Conservation (phyloP, 148 eudicot species). For the Silene latifolia region DNA sequence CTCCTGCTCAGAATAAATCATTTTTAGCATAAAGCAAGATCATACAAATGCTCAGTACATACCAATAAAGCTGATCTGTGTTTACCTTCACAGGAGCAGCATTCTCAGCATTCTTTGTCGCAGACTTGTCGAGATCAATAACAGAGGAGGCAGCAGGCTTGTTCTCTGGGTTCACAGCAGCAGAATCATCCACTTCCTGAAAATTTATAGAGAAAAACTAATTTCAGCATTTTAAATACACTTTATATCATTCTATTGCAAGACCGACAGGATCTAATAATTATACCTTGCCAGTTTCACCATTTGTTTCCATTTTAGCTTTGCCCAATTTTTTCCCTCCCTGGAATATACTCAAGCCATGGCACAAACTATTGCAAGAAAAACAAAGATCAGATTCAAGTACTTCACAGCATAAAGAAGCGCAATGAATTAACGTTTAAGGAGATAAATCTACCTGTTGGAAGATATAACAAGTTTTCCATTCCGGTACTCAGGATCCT, state of each 20-base stretch:
- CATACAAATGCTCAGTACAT: background rate
- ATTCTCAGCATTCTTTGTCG: conserved; percentile 61
- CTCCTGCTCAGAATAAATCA: conserved; percentile 44
- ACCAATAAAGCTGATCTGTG: background rate
- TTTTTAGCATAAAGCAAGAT: conserved; percentile 9
- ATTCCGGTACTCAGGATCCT: conserved; percentile 78
- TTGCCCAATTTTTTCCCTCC: conserved; percentile 52
- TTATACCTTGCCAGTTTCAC: conserved; percentile 58
- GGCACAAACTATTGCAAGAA: conserved; percentile 59
- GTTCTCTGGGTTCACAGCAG: conserved; percentile 45
- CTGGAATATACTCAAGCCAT: conserved; percentile 81
- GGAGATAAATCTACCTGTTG: conserved; percentile 37
- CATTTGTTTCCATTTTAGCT: conserved; percentile 65
- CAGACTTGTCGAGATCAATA: conserved; percentile 57
- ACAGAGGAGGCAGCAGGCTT: conserved; percentile 39
- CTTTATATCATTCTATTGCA: background rate
- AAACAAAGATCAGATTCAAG: background rate
- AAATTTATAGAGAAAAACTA: background rate
- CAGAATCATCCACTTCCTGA: conserved; percentile 41
- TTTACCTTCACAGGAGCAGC: conserved; percentile 43
- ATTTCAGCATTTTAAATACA: background rate
- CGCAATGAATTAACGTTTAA: too few relatives aligned
- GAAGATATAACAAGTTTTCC: conserved; percentile 88
- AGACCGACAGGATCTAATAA: background rate
- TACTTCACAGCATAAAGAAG: background rate